Base-by-base conservation (phyloP, 2,329 filamentous ascomycete species). In the Ascosphaera acerosa region DNA sequence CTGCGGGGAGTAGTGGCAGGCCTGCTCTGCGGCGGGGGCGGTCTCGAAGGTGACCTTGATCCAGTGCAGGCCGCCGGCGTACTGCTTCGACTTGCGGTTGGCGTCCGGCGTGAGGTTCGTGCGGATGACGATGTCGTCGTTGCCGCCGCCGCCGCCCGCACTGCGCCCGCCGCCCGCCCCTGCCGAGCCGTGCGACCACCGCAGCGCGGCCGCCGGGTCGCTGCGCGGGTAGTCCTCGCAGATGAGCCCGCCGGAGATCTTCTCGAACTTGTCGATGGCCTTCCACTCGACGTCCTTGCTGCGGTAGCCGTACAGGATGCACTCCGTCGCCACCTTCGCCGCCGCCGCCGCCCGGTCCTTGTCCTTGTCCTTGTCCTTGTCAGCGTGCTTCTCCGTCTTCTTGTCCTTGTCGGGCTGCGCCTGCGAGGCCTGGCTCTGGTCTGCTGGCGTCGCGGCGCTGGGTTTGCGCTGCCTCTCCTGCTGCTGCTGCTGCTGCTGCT, bases 201-300 rank as follows among this genome's bases (percentile, higher is more conserved):
- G 65, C 45, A 76, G 54, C 44, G 67, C 65, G 37, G 70, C 63
- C 34, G 68, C 61, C 2, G 77, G 76, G n/a, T 84, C 74, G 38
- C 76, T 71, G 37, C 84, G 71, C 6, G 81, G 70, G 51, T 94
- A 94, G 53, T 92, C 82, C 54, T 94, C 84, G 51, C 82, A 82
- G 47, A 92, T 78, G 38, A 68, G 57, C 16, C 82, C 82, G 18
- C 55, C 52, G 4, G 77, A 84, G 26, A 90, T 70, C 36, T 72
- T 66, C 56, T 92, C 84, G 54, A 76, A 94, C 53, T 78, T 77
- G 41, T 76, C 70, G 42, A 94, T 72, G 19, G 81, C 81, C 17
- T 82, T 80, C 64, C 87, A 92, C 45, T 70, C 64, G 5, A 51
- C 47, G 3, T 64, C 59, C 40, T 58, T 80, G 62, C 52, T 71